Percentiles rank a stretch among this genome's conserved stretches.
Conservation (phyloP, 176 grass and related monocot genomes). For the Paspalum notatum region DNA sequence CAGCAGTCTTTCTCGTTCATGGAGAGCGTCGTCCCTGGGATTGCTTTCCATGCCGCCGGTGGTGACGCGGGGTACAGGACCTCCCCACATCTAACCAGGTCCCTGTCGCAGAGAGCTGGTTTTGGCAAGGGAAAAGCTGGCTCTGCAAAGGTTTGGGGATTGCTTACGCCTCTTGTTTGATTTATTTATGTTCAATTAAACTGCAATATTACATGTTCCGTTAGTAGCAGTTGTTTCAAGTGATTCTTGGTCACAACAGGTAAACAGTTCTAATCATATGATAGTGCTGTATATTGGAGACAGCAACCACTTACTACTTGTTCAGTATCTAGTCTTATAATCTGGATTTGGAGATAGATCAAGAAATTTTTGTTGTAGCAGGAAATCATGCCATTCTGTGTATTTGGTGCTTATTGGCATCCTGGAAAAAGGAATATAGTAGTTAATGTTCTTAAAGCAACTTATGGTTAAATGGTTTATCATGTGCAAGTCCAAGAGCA, state of each 20-base stretch:
- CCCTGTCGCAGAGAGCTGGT: slow-evolving; percentile 69
- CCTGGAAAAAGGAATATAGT: not conserved
- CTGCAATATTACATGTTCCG: not conserved
- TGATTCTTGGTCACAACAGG: slow-evolving; percentile 16
- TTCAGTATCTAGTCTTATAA: not conserved
- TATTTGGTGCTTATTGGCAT: not conserved
- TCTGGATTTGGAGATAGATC: not conserved
- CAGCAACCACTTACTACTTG: slow-evolving; percentile 8
- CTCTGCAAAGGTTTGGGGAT: slow-evolving; percentile 56
- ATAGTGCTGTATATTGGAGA: not conserved
- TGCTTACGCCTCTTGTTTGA: slow-evolving; percentile 25
- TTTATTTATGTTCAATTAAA: slow-evolving; percentile 21
- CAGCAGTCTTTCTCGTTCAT: slow-evolving; percentile 48
- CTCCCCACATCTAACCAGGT: slow-evolving; percentile 55
- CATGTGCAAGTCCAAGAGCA: not conserved
- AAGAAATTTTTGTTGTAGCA: not conserved
- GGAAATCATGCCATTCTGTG: not conserved
- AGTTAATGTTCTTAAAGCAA: not conserved
- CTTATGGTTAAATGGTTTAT: not conserved
- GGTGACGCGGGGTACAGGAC: slow-evolving; percentile 30
- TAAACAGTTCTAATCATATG: not conserved
- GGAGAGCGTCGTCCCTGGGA: slow-evolving; percentile 44
- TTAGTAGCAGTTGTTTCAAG: slow-evolving; percentile 1
- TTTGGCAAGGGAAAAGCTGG: slow-evolving; percentile 61
- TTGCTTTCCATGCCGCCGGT: slow-evolving; percentile 30